phyloP scores from a whole-genome alignment of 257 asterid species.

The Solanum neorickii region DNA sequence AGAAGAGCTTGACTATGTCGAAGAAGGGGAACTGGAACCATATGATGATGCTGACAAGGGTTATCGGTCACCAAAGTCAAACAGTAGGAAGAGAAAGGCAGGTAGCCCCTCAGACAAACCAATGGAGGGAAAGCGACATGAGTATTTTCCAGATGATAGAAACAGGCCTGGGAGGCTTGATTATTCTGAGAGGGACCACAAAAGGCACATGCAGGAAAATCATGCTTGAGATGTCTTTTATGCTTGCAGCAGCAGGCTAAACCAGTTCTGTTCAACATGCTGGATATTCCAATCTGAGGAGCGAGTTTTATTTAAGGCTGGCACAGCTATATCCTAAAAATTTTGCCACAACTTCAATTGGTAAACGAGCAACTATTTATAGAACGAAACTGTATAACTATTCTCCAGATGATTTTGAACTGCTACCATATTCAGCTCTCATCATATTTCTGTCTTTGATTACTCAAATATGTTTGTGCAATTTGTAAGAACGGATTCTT shows the following conservation, averaged over 20 bases:
- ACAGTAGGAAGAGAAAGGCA: slow-evolving; percentile 48
- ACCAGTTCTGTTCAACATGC: neutral
- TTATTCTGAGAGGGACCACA: slow-evolving; percentile 71
- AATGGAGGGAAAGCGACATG: slow-evolving; percentile 33
- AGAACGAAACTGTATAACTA: neutral
- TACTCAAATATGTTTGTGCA: neutral
- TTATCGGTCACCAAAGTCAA: slow-evolving; percentile 41
- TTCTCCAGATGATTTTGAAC: neutral
- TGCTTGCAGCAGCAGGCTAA: neutral
- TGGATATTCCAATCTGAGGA: neutral
- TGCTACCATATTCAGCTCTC: neutral
- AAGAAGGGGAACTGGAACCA: slow-evolving; percentile 76
- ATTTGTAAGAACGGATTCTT: neutral
- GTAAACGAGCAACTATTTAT: neutral
- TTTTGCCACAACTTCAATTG: neutral
- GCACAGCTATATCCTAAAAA: neutral
- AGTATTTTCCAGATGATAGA: slow-evolving; percentile 39
- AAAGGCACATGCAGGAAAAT: slow-evolving; percentile 57
- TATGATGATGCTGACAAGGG: slow-evolving; percentile 38
- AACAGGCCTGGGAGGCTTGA: slow-evolving; percentile 46
- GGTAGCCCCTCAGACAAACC: slow-evolving; percentile 40
- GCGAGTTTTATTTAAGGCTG: neutral
- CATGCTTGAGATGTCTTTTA: slow-evolving; percentile 26
- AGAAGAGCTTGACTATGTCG: slow-evolving; percentile 43
- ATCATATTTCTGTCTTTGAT: neutral